These are phyloP conservation scores for Saccharomyces hybrid DNA, from an alignment of 1,139 yeast species.

Conservation along the genomic window DNA sequence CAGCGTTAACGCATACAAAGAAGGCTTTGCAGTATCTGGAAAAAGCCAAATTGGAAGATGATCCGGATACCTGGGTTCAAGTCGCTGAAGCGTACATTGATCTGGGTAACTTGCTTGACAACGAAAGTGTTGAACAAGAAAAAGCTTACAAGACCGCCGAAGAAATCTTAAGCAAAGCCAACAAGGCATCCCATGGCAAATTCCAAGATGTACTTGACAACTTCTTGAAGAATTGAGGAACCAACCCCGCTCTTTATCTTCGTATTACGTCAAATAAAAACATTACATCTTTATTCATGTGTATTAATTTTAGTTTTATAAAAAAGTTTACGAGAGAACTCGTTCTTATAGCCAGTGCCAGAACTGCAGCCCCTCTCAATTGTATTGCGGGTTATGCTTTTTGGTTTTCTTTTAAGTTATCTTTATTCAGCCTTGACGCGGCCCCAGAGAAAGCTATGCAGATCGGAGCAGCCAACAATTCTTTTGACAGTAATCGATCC, in stretches of 20 bases:
- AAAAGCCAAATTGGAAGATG: conserved; percentile 58
- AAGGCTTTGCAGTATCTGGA: conserved; percentile 52
- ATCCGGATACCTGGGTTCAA: conserved; percentile 73
- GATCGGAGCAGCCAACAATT: background rate
- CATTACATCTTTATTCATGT: too few relatives aligned
- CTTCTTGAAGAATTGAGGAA: conserved; percentile 17
- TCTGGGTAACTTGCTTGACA: conserved; percentile 63
- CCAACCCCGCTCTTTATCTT: background rate
- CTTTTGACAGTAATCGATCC: background rate
- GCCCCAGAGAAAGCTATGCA: too few relatives aligned
- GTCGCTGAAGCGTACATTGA: conserved; percentile 80
- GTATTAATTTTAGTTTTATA: background rate
- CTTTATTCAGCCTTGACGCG: background rate
- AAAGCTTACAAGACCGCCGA: conserved; percentile 61
- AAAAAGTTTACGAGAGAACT: background rate
- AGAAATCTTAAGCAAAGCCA: conserved; percentile 51
- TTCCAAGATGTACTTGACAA: conserved; percentile 49
- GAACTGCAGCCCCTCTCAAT: background rate
- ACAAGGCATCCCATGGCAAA: conserved; percentile 69
- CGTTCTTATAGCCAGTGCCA: too few relatives aligned
- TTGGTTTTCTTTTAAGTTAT: background rate
- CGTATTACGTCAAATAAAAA: background rate
- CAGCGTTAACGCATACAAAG: conserved; percentile 45
- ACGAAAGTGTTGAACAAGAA: conserved; percentile 61
- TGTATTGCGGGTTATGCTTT: background rate